A percentile compares a stretch with the other conserved stretches of the same genome.
These are phyloP conservation scores for Blepharisma stoltei DNA, from an alignment of 73 alveolate species.

Conservation along the genomic window DNA sequence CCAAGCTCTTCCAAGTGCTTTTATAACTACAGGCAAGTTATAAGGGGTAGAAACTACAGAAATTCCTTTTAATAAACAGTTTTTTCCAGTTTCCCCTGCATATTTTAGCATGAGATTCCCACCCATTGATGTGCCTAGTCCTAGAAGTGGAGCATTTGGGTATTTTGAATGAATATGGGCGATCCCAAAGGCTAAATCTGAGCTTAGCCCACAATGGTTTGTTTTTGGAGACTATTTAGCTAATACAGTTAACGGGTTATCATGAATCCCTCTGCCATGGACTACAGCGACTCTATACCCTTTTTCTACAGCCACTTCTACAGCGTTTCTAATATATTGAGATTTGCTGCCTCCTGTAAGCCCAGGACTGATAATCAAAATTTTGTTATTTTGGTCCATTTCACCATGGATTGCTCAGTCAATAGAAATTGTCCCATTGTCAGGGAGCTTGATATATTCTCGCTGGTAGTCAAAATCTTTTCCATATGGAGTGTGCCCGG, in stretches of 20 bases:
- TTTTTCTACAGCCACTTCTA: background rate
- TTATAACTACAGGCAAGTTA: background rate
- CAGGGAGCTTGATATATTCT: conserved; percentile 7
- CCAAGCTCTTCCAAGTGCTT: background rate
- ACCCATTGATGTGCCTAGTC: conserved; percentile 32
- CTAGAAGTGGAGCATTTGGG: background rate
- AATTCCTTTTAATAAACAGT: background rate
- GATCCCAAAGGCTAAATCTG: conserved; percentile 3
- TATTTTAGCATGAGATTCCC: background rate
- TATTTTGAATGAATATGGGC: background rate
- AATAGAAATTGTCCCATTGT: conserved; percentile 6
- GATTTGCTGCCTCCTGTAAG: conserved; percentile 12
- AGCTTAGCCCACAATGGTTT: background rate
- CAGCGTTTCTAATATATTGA: conserved; percentile 5
- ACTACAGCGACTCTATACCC: conserved; percentile 26
- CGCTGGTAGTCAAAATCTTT: background rate
- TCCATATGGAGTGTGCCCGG: background rate
- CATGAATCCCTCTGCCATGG: conserved; percentile 31
- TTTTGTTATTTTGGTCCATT: background rate
- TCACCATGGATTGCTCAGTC: background rate
- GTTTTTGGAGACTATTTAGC: background rate
- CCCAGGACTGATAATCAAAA: conserved; percentile 13
- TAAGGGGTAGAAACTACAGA: conserved; percentile 24
- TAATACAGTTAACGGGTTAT: background rate
- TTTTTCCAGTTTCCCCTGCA: conserved; percentile 22